Percentiles rank a stretch among this genome's conserved stretches.
These are phyloP conservation scores for Emergomyces orientalis DNA, from an alignment of 2,329 filamentous ascomycete species.

Conservation along the genomic window DNA sequence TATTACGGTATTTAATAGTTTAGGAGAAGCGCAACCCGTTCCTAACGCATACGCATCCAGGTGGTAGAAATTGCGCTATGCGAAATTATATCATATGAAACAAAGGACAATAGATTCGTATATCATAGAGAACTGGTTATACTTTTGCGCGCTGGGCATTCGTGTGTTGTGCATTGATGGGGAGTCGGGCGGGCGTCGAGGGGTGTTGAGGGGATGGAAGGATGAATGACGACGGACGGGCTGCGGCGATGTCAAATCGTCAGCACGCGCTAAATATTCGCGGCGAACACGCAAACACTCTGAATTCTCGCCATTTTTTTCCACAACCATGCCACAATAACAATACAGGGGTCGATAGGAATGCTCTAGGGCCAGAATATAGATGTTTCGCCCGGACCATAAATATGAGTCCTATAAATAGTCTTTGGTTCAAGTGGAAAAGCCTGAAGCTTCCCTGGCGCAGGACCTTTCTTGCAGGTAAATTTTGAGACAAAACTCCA, in stretches of 20 bases:
- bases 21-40: neutral
- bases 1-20: neutral
- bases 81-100: neutral
- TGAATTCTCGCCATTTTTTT: neutral
- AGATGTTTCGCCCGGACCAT: neutral
- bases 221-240: conserved; percentile 2
- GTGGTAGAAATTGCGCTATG: neutral
- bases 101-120: neutral
- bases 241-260: neutral
- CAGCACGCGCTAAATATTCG: neutral
- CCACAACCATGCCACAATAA: neutral
- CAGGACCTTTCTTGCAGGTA: conserved; percentile 50
- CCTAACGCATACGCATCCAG: neutral
- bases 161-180: neutral
- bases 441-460: conserved; percentile 54
- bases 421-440: conserved; percentile 56
- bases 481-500: conserved; percentile 13
- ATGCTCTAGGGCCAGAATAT: neutral
- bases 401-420: conserved; percentile 27
- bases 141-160: neutral
- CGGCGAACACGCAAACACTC: neutral
- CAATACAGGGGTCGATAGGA: neutral
- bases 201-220: neutral
- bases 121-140: neutral
- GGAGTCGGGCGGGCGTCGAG: neutral